Conservation (phyloP, 495 filamentous ascomycete species). For the Daldinia loculata region DNA sequence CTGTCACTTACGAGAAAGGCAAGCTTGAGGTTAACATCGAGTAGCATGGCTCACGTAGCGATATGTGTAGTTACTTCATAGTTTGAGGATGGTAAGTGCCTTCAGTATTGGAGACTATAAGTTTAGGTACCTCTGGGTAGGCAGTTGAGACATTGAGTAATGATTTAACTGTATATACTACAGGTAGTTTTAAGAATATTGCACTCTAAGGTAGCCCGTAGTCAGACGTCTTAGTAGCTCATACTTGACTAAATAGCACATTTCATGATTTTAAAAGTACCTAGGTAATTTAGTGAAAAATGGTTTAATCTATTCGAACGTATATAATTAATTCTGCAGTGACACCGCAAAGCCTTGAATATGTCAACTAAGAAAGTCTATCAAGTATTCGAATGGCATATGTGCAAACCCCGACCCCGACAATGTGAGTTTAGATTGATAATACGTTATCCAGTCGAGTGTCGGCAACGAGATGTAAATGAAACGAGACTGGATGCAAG, state of each 20-base stretch:
- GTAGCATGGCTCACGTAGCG: not conserved
- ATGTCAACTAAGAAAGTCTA: too few species aligned
- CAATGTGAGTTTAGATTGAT: too few species aligned
- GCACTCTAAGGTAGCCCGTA: not conserved
- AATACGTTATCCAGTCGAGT: too few species aligned
- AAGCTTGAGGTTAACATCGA: not conserved
- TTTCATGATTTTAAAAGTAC: not conserved
- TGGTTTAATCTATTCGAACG: too few species aligned
- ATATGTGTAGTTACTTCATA: not conserved
- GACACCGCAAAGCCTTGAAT: too few species aligned
- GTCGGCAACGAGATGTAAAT: too few species aligned
- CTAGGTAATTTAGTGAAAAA: too few species aligned
- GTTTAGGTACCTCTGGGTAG: not conserved
- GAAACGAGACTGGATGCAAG: not conserved
- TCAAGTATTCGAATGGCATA: too few species aligned
- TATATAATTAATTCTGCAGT: too few species aligned
- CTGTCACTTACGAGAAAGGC: not conserved
- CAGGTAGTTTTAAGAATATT: not conserved
- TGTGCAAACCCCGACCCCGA: too few species aligned
- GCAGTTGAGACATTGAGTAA: not conserved
- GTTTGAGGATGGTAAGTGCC: not conserved
- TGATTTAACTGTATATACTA: not conserved
- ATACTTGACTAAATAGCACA: not conserved
- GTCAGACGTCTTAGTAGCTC: not conserved
- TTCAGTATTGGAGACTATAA: not conserved